phyloP scores from a whole-genome alignment of 2,329 filamentous ascomycete species.

The Ophiostoma ips region DNA sequence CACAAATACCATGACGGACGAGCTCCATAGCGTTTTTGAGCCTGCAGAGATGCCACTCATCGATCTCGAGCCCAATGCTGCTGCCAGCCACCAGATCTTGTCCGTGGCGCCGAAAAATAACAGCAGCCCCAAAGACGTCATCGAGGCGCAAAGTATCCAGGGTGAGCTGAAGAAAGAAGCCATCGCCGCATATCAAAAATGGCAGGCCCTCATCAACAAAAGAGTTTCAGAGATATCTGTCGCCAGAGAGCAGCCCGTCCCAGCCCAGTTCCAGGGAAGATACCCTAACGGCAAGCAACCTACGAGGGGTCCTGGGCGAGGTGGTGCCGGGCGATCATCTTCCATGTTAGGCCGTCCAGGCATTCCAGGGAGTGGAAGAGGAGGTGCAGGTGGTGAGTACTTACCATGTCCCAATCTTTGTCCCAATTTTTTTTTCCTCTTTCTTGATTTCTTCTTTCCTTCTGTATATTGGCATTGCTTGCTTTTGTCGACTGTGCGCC shows the following conservation, averaged over 20 bases:
- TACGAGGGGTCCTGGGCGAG: background rate
- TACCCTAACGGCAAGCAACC: background rate
- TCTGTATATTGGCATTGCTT: too few relatives aligned
- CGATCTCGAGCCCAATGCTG: background rate
- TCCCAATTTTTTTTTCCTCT: too few relatives aligned
- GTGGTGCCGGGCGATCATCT: background rate
- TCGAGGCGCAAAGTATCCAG: constrained; percentile 41
- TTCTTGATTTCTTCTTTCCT: too few relatives aligned
- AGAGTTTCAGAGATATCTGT: constrained; percentile 56
- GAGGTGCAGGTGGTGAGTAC: constrained; percentile 1
- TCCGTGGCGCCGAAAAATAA: background rate
- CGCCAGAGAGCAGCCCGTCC: constrained; percentile 28
- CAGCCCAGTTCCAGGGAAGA: constrained; percentile 14
- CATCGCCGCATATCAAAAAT: constrained; percentile 62
- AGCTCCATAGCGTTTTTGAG: constrained; percentile 37
- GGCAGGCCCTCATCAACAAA: constrained; percentile 57
- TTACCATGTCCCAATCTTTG: background rate
- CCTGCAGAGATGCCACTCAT: background rate
- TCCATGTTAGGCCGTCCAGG: background rate
- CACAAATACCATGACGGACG: constrained; percentile 40
- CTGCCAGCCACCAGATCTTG: background rate
- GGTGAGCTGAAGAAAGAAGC: constrained; percentile 55
- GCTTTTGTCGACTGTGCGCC: too few relatives aligned
- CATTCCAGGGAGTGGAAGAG: background rate
- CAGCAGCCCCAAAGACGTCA: constrained; percentile 19